phyloP scores from a whole-genome alignment of 176 grass and related monocot genomes.

The Oryza nivara region DNA sequence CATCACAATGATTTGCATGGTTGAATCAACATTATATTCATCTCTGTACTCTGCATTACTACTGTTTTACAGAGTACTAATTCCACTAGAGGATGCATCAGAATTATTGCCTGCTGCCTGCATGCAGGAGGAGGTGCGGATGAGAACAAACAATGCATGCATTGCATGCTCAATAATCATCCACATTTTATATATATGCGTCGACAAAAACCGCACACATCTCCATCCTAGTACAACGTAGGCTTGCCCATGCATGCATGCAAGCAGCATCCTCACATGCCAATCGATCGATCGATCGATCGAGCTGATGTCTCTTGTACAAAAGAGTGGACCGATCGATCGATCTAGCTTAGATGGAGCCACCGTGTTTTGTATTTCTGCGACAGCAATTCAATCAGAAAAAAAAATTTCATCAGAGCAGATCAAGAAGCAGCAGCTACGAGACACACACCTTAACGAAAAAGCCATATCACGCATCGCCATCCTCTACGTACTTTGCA shows the following conservation, averaged over 20 bases:
- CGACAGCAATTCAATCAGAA: background rate
- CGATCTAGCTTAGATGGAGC: background rate
- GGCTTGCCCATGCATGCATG: background rate
- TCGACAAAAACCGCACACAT: background rate
- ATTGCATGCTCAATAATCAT: background rate
- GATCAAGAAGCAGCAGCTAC: background rate
- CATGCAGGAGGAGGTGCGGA: background rate
- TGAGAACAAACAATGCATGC: background rate
- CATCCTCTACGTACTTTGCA: slow-evolving; percentile 4
- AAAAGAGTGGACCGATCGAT: background rate
- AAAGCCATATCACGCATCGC: background rate
- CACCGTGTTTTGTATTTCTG: background rate
- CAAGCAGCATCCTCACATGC: background rate
- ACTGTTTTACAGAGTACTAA: background rate
- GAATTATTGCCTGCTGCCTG: background rate
- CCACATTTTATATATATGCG: background rate
- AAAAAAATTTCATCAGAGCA: background rate
- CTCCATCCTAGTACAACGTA: background rate
- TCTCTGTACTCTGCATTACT: background rate
- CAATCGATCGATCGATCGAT: background rate
- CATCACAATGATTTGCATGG: background rate
- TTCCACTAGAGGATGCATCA: slow-evolving; percentile 5
- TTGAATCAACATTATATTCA: background rate
- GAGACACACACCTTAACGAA: background rate
- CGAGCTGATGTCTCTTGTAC: background rate